Evolutionary conservation across 225 moss, liverwort and hornwort genomes (phyloP).

Genomic region (Pseudoscleropodium purum): DNA sequence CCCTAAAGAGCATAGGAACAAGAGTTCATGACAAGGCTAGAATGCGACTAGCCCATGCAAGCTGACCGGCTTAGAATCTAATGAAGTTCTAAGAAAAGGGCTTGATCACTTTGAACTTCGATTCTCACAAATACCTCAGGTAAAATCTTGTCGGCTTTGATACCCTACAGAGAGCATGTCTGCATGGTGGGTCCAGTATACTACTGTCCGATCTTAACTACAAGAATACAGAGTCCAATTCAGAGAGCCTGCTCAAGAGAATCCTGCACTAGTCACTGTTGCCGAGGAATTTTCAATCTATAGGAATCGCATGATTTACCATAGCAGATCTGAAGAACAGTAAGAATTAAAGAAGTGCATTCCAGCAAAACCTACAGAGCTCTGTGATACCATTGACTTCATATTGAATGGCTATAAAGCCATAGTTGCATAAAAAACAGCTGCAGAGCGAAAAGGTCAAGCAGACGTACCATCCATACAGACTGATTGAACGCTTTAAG

Average conservation of each 20-base stretch:
- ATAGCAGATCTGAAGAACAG: background rate
- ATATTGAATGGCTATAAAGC: background rate
- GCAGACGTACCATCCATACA: conserved; percentile 76
- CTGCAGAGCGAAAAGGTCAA: background rate
- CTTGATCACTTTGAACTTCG: background rate
- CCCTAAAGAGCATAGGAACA: background rate
- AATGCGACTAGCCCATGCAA: background rate
- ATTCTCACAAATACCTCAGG: background rate
- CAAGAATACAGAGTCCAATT: background rate
- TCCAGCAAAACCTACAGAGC: background rate
- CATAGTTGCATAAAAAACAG: background rate
- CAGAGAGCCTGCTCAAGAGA: background rate
- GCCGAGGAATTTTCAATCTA: background rate
- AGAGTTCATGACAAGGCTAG: background rate
- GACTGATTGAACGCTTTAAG: conserved; percentile 90
- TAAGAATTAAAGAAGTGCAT: background rate
- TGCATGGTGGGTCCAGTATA: background rate
- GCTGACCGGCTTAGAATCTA: background rate
- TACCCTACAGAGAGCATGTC: background rate
- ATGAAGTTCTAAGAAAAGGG: background rate
- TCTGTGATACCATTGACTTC: background rate
- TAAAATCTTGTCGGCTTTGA: background rate
- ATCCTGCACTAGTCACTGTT: background rate
- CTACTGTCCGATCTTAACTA: background rate
- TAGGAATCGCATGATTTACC: background rate